These are phyloP conservation scores for Limtongozyma cylindracea DNA, from an alignment of 805 yeast species.

Conservation along the genomic window DNA sequence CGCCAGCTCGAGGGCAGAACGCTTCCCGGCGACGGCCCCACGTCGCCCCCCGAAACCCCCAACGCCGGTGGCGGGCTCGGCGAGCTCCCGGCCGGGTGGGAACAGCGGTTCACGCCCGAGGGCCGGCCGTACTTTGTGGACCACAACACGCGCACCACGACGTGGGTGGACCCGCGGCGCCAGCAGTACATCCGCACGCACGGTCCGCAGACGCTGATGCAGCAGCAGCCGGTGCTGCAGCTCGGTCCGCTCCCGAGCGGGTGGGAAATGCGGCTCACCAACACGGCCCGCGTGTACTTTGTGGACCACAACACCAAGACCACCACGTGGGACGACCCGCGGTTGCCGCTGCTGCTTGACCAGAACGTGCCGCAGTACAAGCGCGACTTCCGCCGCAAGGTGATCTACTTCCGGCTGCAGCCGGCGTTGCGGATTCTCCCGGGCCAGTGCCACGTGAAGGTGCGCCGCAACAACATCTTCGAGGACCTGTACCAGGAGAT, in stretches of 20 bases:
- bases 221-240: constrained; percentile 94
- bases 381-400: constrained; percentile 95
- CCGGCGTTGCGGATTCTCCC: constrained; percentile 94
- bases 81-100: constrained; percentile 98
- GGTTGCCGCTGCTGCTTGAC: constrained; percentile 89
- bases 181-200: constrained; percentile 94
- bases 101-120: constrained; percentile 91
- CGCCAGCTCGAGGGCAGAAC: constrained; percentile 81
- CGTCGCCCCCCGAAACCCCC: constrained; percentile 5
- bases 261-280: constrained; percentile 99
- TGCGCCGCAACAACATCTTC: constrained; percentile 84
- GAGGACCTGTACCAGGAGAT: constrained; percentile 97
- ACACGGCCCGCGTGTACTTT: constrained; percentile 94
- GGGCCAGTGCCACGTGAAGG: constrained; percentile 97
- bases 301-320: constrained; percentile 98
- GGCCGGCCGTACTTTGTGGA: constrained; percentile 97
- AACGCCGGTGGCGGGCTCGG: constrained; percentile 43
- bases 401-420: constrained; percentile 92
- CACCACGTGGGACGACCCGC: constrained; percentile 99
- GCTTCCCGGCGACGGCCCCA: constrained; percentile 37
- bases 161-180: constrained; percentile 99
- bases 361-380: constrained; percentile 98
- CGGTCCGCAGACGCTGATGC: constrained; percentile 78
- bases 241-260: constrained; percentile 96
- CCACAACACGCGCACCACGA: constrained; percentile 97